phyloP scores from a whole-genome alignment of 768 basidiomycete species.

The Goffeauzyma gilvescens region DNA sequence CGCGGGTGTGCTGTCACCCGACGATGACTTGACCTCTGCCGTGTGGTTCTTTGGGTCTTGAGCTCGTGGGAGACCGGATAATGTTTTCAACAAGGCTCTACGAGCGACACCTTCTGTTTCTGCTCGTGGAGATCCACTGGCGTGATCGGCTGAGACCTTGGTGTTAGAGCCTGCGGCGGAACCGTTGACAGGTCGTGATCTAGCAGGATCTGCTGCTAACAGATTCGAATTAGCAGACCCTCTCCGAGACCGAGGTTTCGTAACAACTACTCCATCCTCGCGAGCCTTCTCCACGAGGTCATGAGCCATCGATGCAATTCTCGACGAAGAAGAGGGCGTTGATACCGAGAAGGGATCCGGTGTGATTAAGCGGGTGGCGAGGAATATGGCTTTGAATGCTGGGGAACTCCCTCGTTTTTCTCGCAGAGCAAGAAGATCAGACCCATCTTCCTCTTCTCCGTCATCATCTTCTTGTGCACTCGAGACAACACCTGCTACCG shows the following conservation, averaged over 20 bases:
- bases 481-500: background rate
- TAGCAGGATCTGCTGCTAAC: too few species aligned
- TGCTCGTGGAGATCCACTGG: background rate
- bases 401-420: constrained; percentile 26
- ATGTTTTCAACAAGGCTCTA: background rate
- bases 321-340: background rate
- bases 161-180: background rate
- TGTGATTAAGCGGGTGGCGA: constrained; percentile 19
- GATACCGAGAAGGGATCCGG: background rate
- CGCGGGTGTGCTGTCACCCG: background rate
- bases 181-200: too few species aligned
- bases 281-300: background rate
- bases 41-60: background rate
- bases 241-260: background rate
- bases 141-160: background rate
- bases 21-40: background rate
- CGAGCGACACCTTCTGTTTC: background rate
- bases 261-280: background rate
- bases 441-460: constrained; percentile 16
- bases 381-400: constrained; percentile 22
- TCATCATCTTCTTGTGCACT: constrained; percentile 3
- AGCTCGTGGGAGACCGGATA: background rate
- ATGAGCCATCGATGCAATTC: too few species aligned
- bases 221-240: too few species aligned
- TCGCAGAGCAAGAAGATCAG: too few species aligned